Base-by-base conservation (phyloP, 257 asterid genomes). In the Gynochthodes officinalis region DNA sequence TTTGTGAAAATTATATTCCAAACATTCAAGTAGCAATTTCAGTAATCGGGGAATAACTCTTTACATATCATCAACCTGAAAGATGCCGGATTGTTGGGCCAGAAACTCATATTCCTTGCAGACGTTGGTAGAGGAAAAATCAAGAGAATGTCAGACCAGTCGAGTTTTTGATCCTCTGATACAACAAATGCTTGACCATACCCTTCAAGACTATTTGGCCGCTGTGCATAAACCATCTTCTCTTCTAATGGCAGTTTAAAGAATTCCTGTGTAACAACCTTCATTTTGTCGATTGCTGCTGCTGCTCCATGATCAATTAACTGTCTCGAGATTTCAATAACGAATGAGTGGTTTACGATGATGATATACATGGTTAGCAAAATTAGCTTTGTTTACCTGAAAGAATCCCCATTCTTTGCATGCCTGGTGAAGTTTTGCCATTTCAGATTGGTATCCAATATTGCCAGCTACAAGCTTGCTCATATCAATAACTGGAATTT, bases 131-230 rank as follows among this genome's bases (percentile, higher is more conserved):
- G 73, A 27, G 81, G 33, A 39, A 64, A 11, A 57, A 78, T 63
- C 77, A 75, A 69, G 71, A 82, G 79, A 81, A 79, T 75, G 75
- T 78, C 86, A 0, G 75, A 75, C 83, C 86, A 81, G 15, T 81
- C 85, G 11, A 81, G 82, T 74, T 77, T 81, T 66, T 81, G 82
- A 74, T n/a, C n/a, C n/a, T 81, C 82, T 48, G 83, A 75, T 25
- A 82, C 52, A 4, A 82, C 86, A 60, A 82, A 82, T 11, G 81
- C 83, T 46, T 78, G 86, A 0, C 86, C 86, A 69, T 82, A 78
- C 1, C 86, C 81, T 76, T 82, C 86, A 63, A 82, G 50, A 32
- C 19, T 50, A 55, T 78, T 73, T 63, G 81, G 73, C 16, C 46
- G 63, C 49, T 82, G 81, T 21, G 52, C 80, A 71, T 28, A 75